Base-by-base conservation (phyloP, 257 asterid species). In the Striga asiatica region DNA sequence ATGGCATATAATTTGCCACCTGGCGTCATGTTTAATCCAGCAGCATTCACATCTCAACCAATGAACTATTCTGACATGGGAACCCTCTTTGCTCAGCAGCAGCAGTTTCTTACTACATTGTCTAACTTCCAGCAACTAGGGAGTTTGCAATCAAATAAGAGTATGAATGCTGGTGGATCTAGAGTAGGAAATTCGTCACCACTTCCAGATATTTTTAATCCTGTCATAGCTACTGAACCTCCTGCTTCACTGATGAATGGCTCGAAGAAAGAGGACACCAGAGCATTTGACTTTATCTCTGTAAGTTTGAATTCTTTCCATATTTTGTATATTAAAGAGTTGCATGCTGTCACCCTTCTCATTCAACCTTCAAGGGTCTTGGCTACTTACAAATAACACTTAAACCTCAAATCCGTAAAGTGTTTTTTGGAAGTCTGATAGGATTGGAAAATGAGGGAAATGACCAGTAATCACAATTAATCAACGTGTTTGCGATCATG, bases 271-370 rank as follows among this genome's bases (percentile, higher is more conserved):
- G 95, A 82, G 79, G 93, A 84, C 2, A 79, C 81, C 0, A 82
- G 65, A 69, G 99, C 99, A 60, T 92, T 92, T 69, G 97, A 92
- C 77, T 92, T 92, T 74, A 88, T 92, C 68, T 82, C 94, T 31
- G 99, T 92, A 70, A 75, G 98, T 72, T 67, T 51, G 43, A 47
- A 9, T 56, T 47, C 27, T 21, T 41, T 22, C 58, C 38, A 60
- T 62, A 18, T 58, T 43, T 62, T 25, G 13, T 56, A 34, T 69
- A 10, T 50, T 47, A 50, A 31, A 29, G 47, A 8, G 28, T 24
- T 42, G 46, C 22, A 29, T 43, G 23, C 34, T 13, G 9, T 37
- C 29, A 14, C 5, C 47, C 19, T 4, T 2, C 5, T 37, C n/a
- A 37, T 37, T 37, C n/a, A n/a, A n/a, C n/a, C n/a, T n/a, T n/a